Base-by-base conservation (phyloP, 768 basidiomycete genomes). In the Mycena vulgaris region DNA sequence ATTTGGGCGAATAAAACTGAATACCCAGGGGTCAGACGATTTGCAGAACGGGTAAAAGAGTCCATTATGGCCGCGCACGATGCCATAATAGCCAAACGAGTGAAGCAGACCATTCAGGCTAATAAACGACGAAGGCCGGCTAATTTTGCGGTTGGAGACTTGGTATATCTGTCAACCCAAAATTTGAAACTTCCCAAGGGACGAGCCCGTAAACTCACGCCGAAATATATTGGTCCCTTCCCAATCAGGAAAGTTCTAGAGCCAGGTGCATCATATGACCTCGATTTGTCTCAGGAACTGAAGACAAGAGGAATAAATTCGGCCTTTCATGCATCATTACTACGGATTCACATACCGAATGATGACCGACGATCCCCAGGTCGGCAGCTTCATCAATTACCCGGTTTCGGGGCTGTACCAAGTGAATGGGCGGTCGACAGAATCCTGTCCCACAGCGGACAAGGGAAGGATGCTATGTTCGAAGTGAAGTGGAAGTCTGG, bases 321-420 rank as follows among this genome's bases (percentile, higher is more conserved):
- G 0, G 75, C 70, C 0, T 84, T 83, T 69, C 82, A 84, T 52
- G 71, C 75, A 1, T 78, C 76, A 11, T 71, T 79, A 25, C 71
- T 84, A 0, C 37, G 69, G 0, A 68, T 53, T 10, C 75, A 74
- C 45, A 14, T 0, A 57, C n/a, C n/a, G n/a, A n/a, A n/a, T n/a
- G n/a, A n/a, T n/a, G n/a, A n/a, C n/a, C n/a, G n/a, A n/a, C n/a
- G 72, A 0, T 84, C 83, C 67, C 83, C 83, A 0, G 65, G 63
- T 0, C 76, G 80, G 1, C 65, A 69, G 3, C 37, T 65, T 17
- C 30, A 71, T 9, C 63, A 70, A 45, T 72, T 78, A 17, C 56
- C 60, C 9, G 71, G 76, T 6, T 74, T 72, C 39, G 75, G 71
- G 8, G 66, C 56, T 23, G 17, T 40, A 3, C 45, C 73, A 13